Evolutionary conservation across 441 rosid species (phyloP), one percentile per base, ranked within the genome.

Genomic region (Adansonia gregorii): DNA sequence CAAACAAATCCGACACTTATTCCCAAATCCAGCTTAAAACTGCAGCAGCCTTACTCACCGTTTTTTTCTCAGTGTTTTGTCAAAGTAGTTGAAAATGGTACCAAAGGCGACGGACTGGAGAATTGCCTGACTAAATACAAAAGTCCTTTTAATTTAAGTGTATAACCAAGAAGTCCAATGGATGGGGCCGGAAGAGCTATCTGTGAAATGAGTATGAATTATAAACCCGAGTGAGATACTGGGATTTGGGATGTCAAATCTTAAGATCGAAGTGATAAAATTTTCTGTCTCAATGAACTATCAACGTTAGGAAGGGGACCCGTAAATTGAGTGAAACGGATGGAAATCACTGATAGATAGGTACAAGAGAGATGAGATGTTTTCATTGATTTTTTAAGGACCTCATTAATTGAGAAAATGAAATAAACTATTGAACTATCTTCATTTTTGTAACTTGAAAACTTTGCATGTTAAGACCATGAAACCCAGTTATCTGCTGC

Each of bases 281-380:
- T 35, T 49, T 67, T 10, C 12, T 46, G 67, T 70, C 72, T 35
- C 41, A 8, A 51, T 46, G 84, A 83, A 71, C 82, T 45, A 80
- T 85, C 87, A 77, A 80, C 72, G 17, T 80, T 55, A 6, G 41
- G 3, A 46, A 27, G 39, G 52, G 67, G 67, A 41, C 78, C 77
- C 58, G 43, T 63, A 66, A 74, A 51, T 75, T 73, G 54, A 63
- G 51, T 72, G 76, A 59, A 8, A 78, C 61, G 73, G 78, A 49
- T 58, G 46, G 20, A 41, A 55, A 68, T 70, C 15, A 9, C 0
- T 72, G 1, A 60, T 5, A 10, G 80, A 77, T 61, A 71, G 60
- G 65, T 74, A 71, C 84, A 52, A 46, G 24, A 81, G 59, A 35
- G 39, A 35, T 35, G 69, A 31, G 10, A 5, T 61, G 60, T 22